Evolutionary conservation across 1,284 basidiomycete species (phyloP), one percentile per base, ranked within the genome.

Genomic region (Gomphus sp.): DNA sequence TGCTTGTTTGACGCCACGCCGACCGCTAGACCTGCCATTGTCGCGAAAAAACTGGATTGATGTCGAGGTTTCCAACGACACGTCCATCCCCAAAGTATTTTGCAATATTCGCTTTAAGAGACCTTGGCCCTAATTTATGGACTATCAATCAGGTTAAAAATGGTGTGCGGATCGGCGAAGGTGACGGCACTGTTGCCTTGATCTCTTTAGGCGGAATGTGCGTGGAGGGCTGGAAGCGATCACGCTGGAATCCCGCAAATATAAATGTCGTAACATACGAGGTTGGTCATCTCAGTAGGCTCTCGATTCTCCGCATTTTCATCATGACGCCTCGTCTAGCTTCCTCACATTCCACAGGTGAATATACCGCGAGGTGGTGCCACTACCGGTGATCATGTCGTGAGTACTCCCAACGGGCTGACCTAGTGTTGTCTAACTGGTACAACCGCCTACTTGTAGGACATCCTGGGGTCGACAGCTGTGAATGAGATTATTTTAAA

Each of bases 131-230:
- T 59, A 22, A 61, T 34, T 44, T 4, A 60, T 49, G 18, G 2
- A 10, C 28, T 45, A 47, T 45, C 25, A 12, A 36, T 4, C 62
- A 85, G 82, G 74, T 92, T 41, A 75, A 80, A 56, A 91, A 89
- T 62, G 93, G 93, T 34, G 91, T 95, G 49, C 91, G 87, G 65
- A 84, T 94, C 71, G 90, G 91, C 47, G 92, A 97, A 73, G 96
- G 96, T 25, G 97, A 99, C 70, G 97, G 97, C 4, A 99, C 97
- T 1, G 96, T 98, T 6, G 87, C 89, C 61, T 74, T 97, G 18
- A 70, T 98, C 16, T 93, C 91, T 64, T 76, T 98, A 41, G 96
- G 95, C 8, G 85, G 91, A 7, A 98, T 99, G 94, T 98, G 96
- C 67, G 85, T 88, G 7, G 90, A 92, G 67, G 96, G 94, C 3